Conservation (phyloP, 2,329 filamentous ascomycete genomes). For the Fusarium duplospermum region DNA sequence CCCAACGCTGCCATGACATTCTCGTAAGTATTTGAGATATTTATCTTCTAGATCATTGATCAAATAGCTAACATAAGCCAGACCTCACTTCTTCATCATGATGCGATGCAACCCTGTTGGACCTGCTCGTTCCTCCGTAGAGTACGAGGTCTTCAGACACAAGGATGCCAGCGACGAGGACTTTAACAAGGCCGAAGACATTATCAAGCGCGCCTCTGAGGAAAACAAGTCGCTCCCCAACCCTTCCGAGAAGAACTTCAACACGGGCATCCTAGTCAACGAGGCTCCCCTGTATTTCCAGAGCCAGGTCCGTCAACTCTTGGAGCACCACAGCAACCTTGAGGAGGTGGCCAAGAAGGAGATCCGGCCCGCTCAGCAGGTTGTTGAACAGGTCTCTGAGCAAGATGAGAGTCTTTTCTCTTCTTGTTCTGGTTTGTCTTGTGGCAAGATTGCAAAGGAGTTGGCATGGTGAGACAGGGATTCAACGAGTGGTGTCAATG, state of each 20-base stretch:
- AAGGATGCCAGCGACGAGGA: slow-evolving; percentile 25
- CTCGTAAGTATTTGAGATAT: slow-evolving; percentile 55
- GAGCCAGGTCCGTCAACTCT: slow-evolving; percentile 29
- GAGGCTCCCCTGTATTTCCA: slow-evolving; percentile 27
- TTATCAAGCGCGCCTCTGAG: slow-evolving; percentile 16
- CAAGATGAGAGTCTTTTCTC: slow-evolving; percentile 28
- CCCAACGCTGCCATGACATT: slow-evolving; percentile 35
- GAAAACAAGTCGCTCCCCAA: slow-evolving; percentile 23
- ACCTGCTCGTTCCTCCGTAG: slow-evolving; percentile 13
- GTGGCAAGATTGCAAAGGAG: slow-evolving; percentile 27
- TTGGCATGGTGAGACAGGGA: slow-evolving; percentile 15
- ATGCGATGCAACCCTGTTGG: slow-evolving; percentile 25
- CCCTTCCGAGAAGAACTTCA: slow-evolving; percentile 19
- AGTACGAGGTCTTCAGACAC: slow-evolving; percentile 36
- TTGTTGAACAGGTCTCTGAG: slow-evolving; percentile 23
- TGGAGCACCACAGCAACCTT: slow-evolving; percentile 31
- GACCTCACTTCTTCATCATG: slow-evolving; percentile 39
- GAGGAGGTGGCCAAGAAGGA: slow-evolving; percentile 22
- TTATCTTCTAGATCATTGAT: slow-evolving; percentile 43
- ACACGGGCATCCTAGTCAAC: slow-evolving; percentile 9
- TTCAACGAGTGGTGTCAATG: not conserved
- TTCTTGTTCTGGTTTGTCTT: slow-evolving; percentile 28
- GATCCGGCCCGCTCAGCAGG: slow-evolving; percentile 33
- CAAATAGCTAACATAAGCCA: slow-evolving; percentile 46
- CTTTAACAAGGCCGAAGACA: slow-evolving; percentile 18